Base-by-base conservation (phyloP, 495 filamentous ascomycete genomes). In the Cudoniella acicularis region DNA sequence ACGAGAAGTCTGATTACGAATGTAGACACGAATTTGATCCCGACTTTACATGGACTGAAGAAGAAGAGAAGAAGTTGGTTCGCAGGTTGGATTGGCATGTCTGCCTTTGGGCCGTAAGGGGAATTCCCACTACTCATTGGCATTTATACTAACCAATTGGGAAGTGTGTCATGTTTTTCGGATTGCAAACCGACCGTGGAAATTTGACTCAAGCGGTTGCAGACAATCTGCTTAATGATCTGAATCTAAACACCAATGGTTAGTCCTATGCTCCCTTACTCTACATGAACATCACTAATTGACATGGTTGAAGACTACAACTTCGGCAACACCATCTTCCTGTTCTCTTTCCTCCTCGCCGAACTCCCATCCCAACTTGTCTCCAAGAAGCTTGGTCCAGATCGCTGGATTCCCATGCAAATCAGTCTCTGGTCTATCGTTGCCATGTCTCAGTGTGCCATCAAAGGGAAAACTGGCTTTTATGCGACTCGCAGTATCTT, bases 351-450 rank as follows among this genome's bases (percentile, higher is more conserved):
- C 66, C 72, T 92, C 2, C 70, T 78, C 6, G 87, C 88, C 0
- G 88, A 92, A 62, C 72, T 92, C 4, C 89, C 89, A 0, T 91
- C 87, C 0, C 88, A 92, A 63, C 73, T 92, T 0, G 70, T 91
- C 22, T 86, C 81, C 21, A 92, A 92, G 67, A 82, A 79, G 69
- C 59, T 93, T n/a, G 91, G 91, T 0, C 89, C 90, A 0, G 90
- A 95, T 69, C 81, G 85, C 24, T 94, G 90, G 88, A 92, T 95
- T 53, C 89, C 90, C 0, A 73, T 86, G 22, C 89, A 94, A 64
- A 94, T 94, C 81, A 73, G 88, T 0, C 75, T 80, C 3, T 95
- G 90, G 88, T 88, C 85, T 64, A 63, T 92, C 8, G 83, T 94
- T 27, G 88, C 90, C 0, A 75, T 78, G 26, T 80, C 75, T 42